Conservation (phyloP, 2,329 filamentous ascomycete species). For the Botryotinia narcissicola region DNA sequence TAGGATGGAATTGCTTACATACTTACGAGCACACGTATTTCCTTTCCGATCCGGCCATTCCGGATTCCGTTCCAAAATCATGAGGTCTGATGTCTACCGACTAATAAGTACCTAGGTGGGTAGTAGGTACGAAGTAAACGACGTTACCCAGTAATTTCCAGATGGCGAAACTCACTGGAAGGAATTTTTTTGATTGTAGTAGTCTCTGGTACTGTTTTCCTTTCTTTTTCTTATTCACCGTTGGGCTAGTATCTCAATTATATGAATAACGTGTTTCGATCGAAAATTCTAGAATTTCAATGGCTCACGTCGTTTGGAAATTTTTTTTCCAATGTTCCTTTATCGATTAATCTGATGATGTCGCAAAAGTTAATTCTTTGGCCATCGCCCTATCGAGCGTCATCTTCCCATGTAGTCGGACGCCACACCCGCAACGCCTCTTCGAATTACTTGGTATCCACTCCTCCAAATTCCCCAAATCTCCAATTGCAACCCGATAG, state of each 20-base stretch:
- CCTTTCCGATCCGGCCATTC: background rate
- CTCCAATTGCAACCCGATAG: background rate
- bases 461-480: background rate
- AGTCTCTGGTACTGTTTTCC: background rate
- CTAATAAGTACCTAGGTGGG: too few species aligned
- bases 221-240: background rate
- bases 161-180: background rate
- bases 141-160: background rate
- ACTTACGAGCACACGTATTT: background rate
- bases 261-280: background rate
- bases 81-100: background rate
- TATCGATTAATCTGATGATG: background rate
- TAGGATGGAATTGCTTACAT: background rate
- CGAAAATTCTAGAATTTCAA: background rate
- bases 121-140: background rate
- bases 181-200: background rate
- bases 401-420: background rate
- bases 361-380: background rate
- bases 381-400: background rate
- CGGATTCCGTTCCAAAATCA: background rate
- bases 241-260: background rate
- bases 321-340: background rate
- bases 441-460: background rate
- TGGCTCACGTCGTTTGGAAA: background rate
- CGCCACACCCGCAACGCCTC: constrained; percentile 1